A percentile compares a stretch with the other conserved stretches of the same genome.
Evolutionary conservation across 768 basidiomycete genomes (phyloP).

Genomic region (Tricholomella constricta): DNA sequence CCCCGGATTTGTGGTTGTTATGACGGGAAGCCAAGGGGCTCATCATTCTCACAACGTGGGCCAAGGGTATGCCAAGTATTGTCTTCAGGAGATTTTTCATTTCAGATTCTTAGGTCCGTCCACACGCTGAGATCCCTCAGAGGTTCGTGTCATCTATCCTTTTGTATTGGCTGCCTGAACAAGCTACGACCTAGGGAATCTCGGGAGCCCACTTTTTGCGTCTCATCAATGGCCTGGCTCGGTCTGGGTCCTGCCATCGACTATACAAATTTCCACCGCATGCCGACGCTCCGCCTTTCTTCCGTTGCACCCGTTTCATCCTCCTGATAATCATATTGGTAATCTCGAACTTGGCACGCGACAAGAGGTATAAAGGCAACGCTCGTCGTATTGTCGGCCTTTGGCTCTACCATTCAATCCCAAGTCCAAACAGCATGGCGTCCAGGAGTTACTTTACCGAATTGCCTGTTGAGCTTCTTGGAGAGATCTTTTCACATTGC

Average conservation of each 20-base stretch:
- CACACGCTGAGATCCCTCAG: too few relatives aligned
- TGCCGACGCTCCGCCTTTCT: not conserved
- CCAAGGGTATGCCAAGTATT: too few relatives aligned
- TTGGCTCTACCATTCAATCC: not conserved
- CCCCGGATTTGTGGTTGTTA: too few relatives aligned
- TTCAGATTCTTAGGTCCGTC: too few relatives aligned
- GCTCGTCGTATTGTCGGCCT: not conserved
- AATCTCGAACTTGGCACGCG: not conserved
- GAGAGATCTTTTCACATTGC: slow-evolving; percentile 34
- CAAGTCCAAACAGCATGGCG: not conserved
- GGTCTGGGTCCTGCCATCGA: not conserved
- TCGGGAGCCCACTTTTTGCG: too few relatives aligned
- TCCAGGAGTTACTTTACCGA: not conserved
- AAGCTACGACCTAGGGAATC: too few relatives aligned
- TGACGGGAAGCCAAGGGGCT: too few relatives aligned
- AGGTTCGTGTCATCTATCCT: too few relatives aligned
- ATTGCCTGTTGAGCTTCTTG: slow-evolving; percentile 36
- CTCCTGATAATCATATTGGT: not conserved
- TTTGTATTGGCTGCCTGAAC: too few relatives aligned
- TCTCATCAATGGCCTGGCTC: not conserved
- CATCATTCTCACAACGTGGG: too few relatives aligned
- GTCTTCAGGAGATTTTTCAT: too few relatives aligned
- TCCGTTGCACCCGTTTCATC: not conserved
- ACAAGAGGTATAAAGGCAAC: not conserved
- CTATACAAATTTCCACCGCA: not conserved